Percentiles rank a stretch among this genome's conserved stretches.
phyloP scores from a whole-genome alignment of 129 eudicot species.

The Helichrysum umbraculigerum region DNA sequence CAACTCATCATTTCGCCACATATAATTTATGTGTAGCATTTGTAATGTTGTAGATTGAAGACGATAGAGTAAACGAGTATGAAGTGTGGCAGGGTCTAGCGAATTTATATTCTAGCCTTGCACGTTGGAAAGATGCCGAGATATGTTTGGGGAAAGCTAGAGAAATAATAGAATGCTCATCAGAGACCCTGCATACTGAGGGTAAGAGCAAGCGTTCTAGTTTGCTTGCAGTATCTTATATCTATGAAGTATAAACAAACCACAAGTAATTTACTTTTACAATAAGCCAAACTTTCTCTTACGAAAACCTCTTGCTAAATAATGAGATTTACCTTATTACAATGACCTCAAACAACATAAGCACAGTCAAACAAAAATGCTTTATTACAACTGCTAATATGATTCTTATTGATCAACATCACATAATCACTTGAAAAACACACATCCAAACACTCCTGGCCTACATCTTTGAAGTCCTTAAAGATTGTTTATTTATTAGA shows the following conservation, averaged over 20 bases:
- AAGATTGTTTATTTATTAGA: background rate
- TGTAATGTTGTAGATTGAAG: slow-evolving; percentile 50
- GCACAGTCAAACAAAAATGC: background rate
- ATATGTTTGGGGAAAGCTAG: slow-evolving; percentile 89
- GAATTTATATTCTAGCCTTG: slow-evolving; percentile 75
- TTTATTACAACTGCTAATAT: background rate
- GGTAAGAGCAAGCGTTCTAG: slow-evolving; percentile 42
- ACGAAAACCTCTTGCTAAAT: background rate
- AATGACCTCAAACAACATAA: background rate
- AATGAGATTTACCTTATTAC: background rate
- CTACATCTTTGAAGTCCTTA: background rate
- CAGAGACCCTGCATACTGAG: slow-evolving; percentile 74
- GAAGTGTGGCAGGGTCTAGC: slow-evolving; percentile 98
- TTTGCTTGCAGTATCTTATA: background rate
- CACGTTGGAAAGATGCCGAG: slow-evolving; percentile 90
- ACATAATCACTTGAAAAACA: background rate
- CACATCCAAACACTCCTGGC: background rate
- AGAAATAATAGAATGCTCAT: slow-evolving; percentile 61
- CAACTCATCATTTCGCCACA: background rate
- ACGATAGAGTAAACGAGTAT: slow-evolving; percentile 67
- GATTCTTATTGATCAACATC: background rate
- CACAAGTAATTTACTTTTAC: background rate
- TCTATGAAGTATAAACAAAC: no score
- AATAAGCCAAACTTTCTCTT: background rate
- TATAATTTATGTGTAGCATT: background rate